Conservation (phyloP, 306 rosid species). For the Notholithocarpus densiflorus region DNA sequence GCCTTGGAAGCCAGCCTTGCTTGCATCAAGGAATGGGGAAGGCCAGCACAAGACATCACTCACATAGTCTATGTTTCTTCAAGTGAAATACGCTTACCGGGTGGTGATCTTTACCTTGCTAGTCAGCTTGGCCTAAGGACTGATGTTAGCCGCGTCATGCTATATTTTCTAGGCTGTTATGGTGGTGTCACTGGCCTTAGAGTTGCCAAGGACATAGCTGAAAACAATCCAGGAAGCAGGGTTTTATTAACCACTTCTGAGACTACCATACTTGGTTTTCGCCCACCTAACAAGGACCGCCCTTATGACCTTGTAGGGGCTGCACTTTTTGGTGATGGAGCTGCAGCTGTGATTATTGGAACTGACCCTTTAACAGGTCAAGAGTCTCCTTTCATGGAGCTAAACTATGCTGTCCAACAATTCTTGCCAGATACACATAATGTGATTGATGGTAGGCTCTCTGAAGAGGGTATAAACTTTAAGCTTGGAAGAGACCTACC, state of each 20-base stretch:
- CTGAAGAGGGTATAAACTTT: slow-evolving; percentile 88
- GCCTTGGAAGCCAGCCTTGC: slow-evolving; percentile 72
- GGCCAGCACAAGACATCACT: slow-evolving; percentile 69
- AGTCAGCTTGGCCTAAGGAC: slow-evolving; percentile 62
- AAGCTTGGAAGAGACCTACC: slow-evolving; percentile 96
- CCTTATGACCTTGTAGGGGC: slow-evolving; percentile 98
- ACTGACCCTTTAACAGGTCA: slow-evolving; percentile 41
- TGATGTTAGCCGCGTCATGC: slow-evolving; percentile 74
- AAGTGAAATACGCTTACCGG: slow-evolving; percentile 81
- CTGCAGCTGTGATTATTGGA: slow-evolving; percentile 84
- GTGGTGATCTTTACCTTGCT: slow-evolving; percentile 86
- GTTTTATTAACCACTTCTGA: slow-evolving; percentile 77
- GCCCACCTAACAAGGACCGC: slow-evolving; percentile 77
- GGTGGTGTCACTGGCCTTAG: slow-evolving; percentile 93
- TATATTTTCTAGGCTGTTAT: slow-evolving; percentile 87
- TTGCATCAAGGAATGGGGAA: slow-evolving; percentile 91
- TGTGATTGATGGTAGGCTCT: slow-evolving; percentile 74
- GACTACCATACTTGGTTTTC: slow-evolving; percentile 85
- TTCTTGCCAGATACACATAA: slow-evolving; percentile 71
- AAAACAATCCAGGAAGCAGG: slow-evolving; percentile 86
- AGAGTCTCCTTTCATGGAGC: slow-evolving; percentile 85
- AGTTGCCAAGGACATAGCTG: slow-evolving; percentile 94
- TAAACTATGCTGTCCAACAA: slow-evolving; percentile 69
- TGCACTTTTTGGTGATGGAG: slow-evolving; percentile 96
- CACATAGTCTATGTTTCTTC: slow-evolving; percentile 89